phyloP scores from a whole-genome alignment of 1,139 yeast genomes.

The Arxiozyma telluris region DNA sequence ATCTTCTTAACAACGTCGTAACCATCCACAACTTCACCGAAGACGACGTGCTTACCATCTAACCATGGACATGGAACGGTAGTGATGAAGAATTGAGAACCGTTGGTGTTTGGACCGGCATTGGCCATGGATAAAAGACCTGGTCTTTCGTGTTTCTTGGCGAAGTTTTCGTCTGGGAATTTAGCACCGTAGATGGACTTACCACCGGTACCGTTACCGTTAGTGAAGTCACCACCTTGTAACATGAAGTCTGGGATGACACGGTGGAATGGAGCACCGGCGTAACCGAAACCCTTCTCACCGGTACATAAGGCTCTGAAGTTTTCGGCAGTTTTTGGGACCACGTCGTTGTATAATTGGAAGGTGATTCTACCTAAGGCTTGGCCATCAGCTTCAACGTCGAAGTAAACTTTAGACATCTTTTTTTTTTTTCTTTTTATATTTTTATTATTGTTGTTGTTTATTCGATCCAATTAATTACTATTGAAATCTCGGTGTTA shows the following conservation, averaged over 20 bases:
- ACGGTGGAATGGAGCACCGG: constrained; percentile 83
- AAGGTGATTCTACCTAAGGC: constrained; percentile 61
- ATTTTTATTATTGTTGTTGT: neutral
- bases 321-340: constrained; percentile 89
- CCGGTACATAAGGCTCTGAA: constrained; percentile 51
- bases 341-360: constrained; percentile 80
- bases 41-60: constrained; percentile 92
- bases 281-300: constrained; percentile 64
- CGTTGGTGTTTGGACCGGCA: constrained; percentile 94
- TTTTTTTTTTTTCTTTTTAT: neutral
- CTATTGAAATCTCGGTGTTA: neutral
- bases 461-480: neutral
- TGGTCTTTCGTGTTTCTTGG: constrained; percentile 69
- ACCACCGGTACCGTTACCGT: constrained; percentile 91
- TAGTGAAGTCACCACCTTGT: constrained; percentile 96
- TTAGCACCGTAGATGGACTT: constrained; percentile 86
- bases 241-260: constrained; percentile 90
- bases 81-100: constrained; percentile 92
- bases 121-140: constrained; percentile 93
- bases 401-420: constrained; percentile 31
- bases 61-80: constrained; percentile 87
- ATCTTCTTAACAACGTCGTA: constrained; percentile 59
- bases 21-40: constrained; percentile 89
- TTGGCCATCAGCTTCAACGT: constrained; percentile 32
- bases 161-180: constrained; percentile 84